These are phyloP conservation scores for Purshia tridentata DNA, from an alignment of 306 rosid species.

Conservation along the genomic window DNA sequence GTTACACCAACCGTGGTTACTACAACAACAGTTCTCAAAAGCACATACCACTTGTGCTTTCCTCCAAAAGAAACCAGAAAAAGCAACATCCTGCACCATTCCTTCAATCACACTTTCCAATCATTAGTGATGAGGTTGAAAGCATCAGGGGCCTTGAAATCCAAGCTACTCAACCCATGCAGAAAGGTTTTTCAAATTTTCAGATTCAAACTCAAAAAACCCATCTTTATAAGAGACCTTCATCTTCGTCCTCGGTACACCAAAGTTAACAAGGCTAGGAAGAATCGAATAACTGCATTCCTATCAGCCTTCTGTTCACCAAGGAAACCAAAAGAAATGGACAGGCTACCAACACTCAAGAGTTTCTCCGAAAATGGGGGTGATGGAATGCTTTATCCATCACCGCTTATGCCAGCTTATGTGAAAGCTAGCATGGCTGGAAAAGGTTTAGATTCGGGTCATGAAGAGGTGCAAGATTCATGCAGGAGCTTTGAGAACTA, in stretches of 20 bases:
- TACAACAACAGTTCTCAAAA: background rate
- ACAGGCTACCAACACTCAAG: conserved; percentile 19
- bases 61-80: conserved; percentile 19
- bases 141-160: conserved; percentile 59
- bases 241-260: conserved; percentile 20
- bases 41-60: conserved; percentile 18
- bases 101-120: conserved; percentile 48
- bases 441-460: conserved; percentile 21
- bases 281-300: conserved; percentile 35
- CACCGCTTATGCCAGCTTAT: conserved; percentile 55
- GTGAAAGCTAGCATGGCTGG: conserved; percentile 16
- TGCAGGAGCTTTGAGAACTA: conserved; percentile 91
- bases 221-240: conserved; percentile 45
- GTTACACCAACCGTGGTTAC: conserved; percentile 38
- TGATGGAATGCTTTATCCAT: conserved; percentile 32
- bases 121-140: conserved; percentile 61
- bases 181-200: conserved; percentile 44
- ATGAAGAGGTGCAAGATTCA: conserved; percentile 64
- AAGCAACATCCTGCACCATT: conserved; percentile 23
- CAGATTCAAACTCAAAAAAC: conserved; percentile 55
- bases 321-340: conserved; percentile 31
- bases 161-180: conserved; percentile 78
- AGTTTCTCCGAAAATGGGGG: conserved; percentile 29
- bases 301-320: conserved; percentile 40
- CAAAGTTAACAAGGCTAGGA: conserved; percentile 7